These are phyloP conservation scores for Paragyromitra xinjiangensis DNA, from an alignment of 495 filamentous ascomycete species.

Conservation along the genomic window DNA sequence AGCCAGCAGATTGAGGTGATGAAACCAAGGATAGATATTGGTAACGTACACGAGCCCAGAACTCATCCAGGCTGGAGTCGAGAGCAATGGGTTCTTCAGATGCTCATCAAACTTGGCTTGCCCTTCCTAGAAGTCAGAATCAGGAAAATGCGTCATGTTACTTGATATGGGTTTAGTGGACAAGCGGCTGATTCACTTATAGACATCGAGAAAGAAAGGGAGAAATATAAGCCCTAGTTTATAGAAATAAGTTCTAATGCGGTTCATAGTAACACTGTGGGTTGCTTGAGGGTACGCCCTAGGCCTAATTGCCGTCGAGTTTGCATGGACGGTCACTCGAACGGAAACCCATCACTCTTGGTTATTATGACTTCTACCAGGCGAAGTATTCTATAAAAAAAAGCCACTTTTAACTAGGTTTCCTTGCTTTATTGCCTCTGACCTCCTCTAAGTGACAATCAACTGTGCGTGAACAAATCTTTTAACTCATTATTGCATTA, in stretches of 20 bases:
- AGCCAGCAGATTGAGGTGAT: background rate
- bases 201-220: too few species aligned
- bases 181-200: background rate
- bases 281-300: background rate
- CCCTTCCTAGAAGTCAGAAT: background rate
- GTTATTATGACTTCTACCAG: too few species aligned
- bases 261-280: background rate
- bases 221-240: background rate
- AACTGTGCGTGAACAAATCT: background rate
- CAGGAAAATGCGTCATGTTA: too few species aligned
- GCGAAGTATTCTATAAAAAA: too few species aligned
- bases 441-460: too few species aligned
- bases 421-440: too few species aligned
- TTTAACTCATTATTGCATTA: background rate
- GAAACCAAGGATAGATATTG: background rate
- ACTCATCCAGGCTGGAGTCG: background rate
- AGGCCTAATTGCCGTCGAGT: background rate
- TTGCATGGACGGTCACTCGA: background rate
- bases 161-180: too few species aligned
- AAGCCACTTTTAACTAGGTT: too few species aligned
- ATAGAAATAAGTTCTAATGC: background rate
- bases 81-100: background rate
- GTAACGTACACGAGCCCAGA: background rate
- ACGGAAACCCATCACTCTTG: background rate
- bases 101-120: background rate